phyloP scores from a whole-genome alignment of 371 early-diverging fungal species.

The Conidiobolus incongruus region DNA sequence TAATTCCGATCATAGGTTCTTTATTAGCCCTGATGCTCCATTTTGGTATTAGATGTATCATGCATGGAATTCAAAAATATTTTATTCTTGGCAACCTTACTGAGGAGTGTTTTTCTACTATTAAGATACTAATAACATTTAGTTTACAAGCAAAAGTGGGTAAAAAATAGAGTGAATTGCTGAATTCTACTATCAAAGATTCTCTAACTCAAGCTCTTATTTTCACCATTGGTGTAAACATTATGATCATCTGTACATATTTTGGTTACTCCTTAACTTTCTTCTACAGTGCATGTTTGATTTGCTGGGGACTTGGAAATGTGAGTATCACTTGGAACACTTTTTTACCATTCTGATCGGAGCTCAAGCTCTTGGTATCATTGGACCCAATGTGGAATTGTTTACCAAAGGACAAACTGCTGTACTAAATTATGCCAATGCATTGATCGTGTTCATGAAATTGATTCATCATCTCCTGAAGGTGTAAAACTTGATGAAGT shows the following conservation, averaged over 20 bases:
- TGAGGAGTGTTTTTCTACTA: conserved; percentile 61
- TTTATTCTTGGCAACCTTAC: conserved; percentile 42
- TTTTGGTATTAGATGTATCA: too few relatives aligned
- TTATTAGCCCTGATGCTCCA: too few relatives aligned
- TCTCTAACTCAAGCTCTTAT: conserved; percentile 24
- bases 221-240: conserved; percentile 31
- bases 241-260: conserved; percentile 30
- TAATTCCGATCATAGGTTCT: conserved; percentile 7
- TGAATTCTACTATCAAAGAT: conserved; percentile 22
- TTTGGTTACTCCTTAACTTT: conserved; percentile 36
- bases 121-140: conserved; percentile 76
- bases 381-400: conserved; percentile 19
- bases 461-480: conserved; percentile 26
- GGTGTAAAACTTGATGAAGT: conserved; percentile 24
- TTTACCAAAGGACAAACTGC: conserved; percentile 37
- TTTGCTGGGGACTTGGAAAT: conserved; percentile 14
- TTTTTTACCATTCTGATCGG: conserved; percentile 24
- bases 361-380: conserved; percentile 26
- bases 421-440: conserved; percentile 37
- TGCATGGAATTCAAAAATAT: too few relatives aligned
- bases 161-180: conserved; percentile 25
- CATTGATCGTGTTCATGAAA: conserved; percentile 45
- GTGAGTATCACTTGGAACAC: conserved; percentile 17
- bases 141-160: conserved; percentile 45
- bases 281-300: conserved; percentile 29